phyloP scores from a whole-genome alignment of 2,329 filamentous ascomycete genomes.

The Colletotrichum lini region DNA sequence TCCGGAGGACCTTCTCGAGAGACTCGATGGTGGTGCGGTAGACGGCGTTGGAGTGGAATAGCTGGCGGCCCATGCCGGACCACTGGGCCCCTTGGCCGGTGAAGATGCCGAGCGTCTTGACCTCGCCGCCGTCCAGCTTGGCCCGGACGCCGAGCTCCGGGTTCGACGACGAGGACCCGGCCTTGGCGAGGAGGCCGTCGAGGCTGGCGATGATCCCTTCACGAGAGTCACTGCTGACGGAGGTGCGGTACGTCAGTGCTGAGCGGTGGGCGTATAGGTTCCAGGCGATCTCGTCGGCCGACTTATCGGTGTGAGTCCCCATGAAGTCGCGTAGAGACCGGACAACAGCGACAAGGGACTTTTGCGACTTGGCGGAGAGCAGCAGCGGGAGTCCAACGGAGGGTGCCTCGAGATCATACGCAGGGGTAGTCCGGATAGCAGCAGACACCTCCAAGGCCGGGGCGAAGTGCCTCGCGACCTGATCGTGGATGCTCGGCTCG shows the following conservation, averaged over 20 bases:
- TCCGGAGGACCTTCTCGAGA: constrained; percentile 40
- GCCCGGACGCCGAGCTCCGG: constrained; percentile 37
- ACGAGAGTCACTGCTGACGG: constrained; percentile 25
- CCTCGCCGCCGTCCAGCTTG: constrained; percentile 33
- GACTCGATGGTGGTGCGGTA: constrained; percentile 41
- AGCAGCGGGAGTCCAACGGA: constrained; percentile 26
- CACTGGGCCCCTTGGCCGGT: constrained; percentile 55
- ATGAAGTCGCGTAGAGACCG: constrained; percentile 32
- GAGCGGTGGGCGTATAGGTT: constrained; percentile 33
- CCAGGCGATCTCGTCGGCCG: constrained; percentile 34
- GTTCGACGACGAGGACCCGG: constrained; percentile 21
- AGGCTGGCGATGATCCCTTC: constrained; percentile 22
- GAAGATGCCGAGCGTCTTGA: constrained; percentile 49
- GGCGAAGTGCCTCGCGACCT: constrained; percentile 32
- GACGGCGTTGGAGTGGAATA: constrained; percentile 39
- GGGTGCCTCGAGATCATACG: not conserved
- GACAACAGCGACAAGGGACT: constrained; percentile 33
- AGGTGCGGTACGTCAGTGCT: constrained; percentile 32
- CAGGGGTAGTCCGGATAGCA: not conserved
- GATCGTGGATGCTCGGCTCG: constrained; percentile 34
- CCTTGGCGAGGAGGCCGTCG: constrained; percentile 33
- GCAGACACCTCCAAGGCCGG: constrained; percentile 6
- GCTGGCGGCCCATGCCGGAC: constrained; percentile 50
- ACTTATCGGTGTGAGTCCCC: not conserved
- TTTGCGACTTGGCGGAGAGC: constrained; percentile 40